Base-by-base conservation (phyloP, 2,329 filamentous ascomycete species). In the Parafenestella ontariensis region DNA sequence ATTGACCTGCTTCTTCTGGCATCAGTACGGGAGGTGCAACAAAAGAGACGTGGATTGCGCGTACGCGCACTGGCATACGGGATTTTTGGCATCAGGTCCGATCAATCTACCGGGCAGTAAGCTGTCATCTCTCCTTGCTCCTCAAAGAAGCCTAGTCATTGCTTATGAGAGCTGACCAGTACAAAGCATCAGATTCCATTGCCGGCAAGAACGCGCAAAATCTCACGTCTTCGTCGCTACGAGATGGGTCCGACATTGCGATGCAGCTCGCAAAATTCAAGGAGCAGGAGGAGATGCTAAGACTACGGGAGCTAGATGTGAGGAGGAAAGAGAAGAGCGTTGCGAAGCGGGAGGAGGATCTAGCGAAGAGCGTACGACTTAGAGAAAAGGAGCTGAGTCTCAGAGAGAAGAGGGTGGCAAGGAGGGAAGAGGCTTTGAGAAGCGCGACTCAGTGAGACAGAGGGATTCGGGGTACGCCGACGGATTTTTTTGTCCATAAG, bases 1-100 rank as follows among this genome's bases (percentile, higher is more conserved):
- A 1, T 33, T 54, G 17, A 54, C 46, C 1, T 54, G 43, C 46
- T 58, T 51, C 31, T 47, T 54, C 26, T 58, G 50, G 54, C 18
- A 54, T 41, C 26, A 39, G n/a, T 31, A 37, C 23, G 45, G 45
- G 13, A 18, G 37, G 17, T 49, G 51, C 31, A 45, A 45, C 29
- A 44, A 54, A 39, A 18, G 45, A 13, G 45, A 46, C 24, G 37
- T 36, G 15, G 52, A 50, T 26, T 50, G 41, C 34, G 47, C 42
- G 18, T 49, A 52, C 37, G 52, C 48, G 9, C 47, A 55, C 29
- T 52, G 42, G 44, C 29, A 52, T 10, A 54, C 49, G 5, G 48
- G 40, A 6, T 42, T 41, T 31, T 21, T 49, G 17, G 48, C 41
- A 29, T 21, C 15, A 15, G 48, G 37, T 13, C 47, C 33, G 1